Evolutionary conservation across 768 basidiomycete genomes (phyloP), one percentile per base, ranked within the genome.

Genomic region (Brasilioporus rufonigricans): DNA sequence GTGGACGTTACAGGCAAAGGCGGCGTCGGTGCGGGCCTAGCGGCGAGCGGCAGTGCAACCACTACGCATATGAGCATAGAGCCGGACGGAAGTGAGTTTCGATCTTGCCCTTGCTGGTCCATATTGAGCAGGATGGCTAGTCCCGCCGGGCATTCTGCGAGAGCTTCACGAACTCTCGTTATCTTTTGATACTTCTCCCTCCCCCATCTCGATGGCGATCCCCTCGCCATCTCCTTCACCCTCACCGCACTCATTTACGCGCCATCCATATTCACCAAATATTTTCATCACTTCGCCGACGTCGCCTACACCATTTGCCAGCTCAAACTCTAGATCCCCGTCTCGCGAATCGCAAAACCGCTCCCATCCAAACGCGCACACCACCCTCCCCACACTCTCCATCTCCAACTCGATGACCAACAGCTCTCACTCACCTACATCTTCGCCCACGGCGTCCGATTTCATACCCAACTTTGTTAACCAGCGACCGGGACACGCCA

Each of bases 221-320:
- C 61, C 53, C 13, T 69, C 68, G 0, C 66, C 69, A 1, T 71
- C 68, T 0, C 70, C 68, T 0, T 71, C 68, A 0, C 65, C 64
- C 2, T 68, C 68, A 2, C 69, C 68, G 0, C 54, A 65, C 44
- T 29, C 48, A 31, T 46, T 56, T 11, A 44, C 55, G 4, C 55
- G 54, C 5, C 58, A 51, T 8, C 68, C 45, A 12, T 53, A 71
- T 39, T 81, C 77, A 50, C 87, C 88, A 10, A 86, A 88, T 59
- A 89, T 91, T 61, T 87, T 79, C 65, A 77, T 91, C 60, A 91
- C 86, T 4, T 84, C 85, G 0, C 86, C 89, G 3, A 71, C 73
- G 0, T 76, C 79, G 4, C 65, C 80, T 21, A 73, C 73, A 5
- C 66, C 70, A 1, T 56, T 60, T 39, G 12, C 49, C 4, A 24